Percentiles rank a stretch among this genome's conserved stretches.
Evolutionary conservation across 495 filamentous ascomycete species (phyloP).

Genomic region (Penicillium odoratum): DNA sequence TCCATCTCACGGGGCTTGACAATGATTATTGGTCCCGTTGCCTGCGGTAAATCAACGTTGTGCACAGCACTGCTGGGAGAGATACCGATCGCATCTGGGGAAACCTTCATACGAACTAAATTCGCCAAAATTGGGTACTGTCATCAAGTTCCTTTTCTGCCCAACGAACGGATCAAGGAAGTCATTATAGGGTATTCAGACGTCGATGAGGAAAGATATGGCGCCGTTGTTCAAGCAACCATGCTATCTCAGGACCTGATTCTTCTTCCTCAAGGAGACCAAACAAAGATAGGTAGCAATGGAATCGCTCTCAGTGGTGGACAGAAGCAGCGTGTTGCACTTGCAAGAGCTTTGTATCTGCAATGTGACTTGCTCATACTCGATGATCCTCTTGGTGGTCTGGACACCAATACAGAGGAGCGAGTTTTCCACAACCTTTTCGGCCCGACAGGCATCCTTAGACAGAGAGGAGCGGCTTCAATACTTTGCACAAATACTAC

Average conservation of each 20-base stretch:
- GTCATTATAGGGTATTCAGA: not conserved
- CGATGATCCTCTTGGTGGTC: conserved; percentile 1
- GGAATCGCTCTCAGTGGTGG: conserved; percentile 2
- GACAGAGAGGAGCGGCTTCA: not conserved
- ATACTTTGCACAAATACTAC: not conserved
- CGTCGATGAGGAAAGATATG: not conserved
- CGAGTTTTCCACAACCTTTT: not conserved
- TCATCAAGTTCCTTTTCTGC: not conserved
- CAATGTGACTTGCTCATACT: not conserved
- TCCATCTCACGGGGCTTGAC: not conserved
- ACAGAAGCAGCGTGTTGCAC: conserved; percentile 2
- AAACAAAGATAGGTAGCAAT: not conserved
- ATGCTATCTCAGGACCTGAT: not conserved
- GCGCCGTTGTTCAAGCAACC: not conserved
- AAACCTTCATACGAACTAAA: not conserved
- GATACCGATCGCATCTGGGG: not conserved
- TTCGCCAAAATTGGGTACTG: not conserved
- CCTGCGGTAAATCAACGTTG: conserved; percentile 3
- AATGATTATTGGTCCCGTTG: conserved; percentile 1
- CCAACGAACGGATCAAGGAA: not conserved
- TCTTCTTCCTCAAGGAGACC: not conserved
- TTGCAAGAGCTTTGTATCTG: conserved; percentile 1
- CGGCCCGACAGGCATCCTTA: not conserved
- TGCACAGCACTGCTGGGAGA: not conserved
- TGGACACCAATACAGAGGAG: not conserved